Evolutionary conservation across 2,329 filamentous ascomycete genomes (phyloP), one percentile per base, ranked within the genome.

Genomic region (Herpotrichia juniperi): DNA sequence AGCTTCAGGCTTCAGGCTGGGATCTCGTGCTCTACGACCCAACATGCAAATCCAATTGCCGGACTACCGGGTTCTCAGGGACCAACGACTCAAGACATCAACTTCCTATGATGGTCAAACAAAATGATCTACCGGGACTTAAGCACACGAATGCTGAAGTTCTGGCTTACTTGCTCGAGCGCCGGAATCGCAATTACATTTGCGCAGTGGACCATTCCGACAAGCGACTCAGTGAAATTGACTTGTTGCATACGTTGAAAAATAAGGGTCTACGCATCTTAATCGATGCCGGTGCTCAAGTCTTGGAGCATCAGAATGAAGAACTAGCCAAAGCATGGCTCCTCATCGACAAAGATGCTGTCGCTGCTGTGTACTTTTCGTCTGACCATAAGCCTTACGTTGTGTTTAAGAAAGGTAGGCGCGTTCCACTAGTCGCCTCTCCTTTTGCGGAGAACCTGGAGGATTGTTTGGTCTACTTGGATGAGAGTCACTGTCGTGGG

Each of bases 51-150:
- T 24, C 31, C 1, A 51, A 48, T 14, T 62, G 72, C 2, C 54
- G 79, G 1, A 88, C 86, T 0, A 89, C 87, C 0, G 88, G 88
- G 0, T 91, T 92, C 64, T 88, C 84, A 7, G 88, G 88, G 0
- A 91, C 88, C 0, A 90, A 89, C 39, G 88, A 91, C 62, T 85
- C 82, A 17, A 77, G 80, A 31, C 73, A 71, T 0, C 75, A 88
- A 28, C 69, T 90, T 0, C 88, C 88, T 0, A 66, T 85, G n/a
- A 84, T 78, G 0, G 83, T 90, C 17, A 67, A 74, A 17, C 87
- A 90, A 46, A 70, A 82, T 0, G 86, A 91, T 52, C 75, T 91
- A 0, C 71, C 76, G 0, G 68, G 75, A 0, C 75, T 89, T 0
- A 61, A 71, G 0, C 83, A 87, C 42, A 89, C 86, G 0, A 89